phyloP scores from a whole-genome alignment of 345 rosid species.

The Trapa incisa region DNA sequence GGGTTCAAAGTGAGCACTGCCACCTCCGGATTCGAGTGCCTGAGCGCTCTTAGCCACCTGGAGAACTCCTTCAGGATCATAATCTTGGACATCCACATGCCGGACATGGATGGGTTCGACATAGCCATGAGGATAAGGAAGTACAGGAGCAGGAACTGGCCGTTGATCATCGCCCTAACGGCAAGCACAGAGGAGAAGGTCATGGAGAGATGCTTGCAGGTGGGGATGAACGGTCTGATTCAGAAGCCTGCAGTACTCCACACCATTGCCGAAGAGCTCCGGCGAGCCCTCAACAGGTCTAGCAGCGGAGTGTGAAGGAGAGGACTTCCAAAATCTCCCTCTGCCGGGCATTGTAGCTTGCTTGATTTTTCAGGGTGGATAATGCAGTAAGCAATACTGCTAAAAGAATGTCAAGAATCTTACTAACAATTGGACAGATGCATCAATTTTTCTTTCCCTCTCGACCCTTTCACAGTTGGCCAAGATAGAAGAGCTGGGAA shows the following conservation, averaged over 20 bases:
- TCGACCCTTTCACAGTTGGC: neutral
- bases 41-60: constrained; percentile 40
- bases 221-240: constrained; percentile 82
- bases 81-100: constrained; percentile 80
- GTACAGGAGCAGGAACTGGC: constrained; percentile 63
- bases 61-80: constrained; percentile 51
- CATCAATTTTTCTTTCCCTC: neutral
- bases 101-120: constrained; percentile 88
- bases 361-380: neutral
- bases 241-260: constrained; percentile 77
- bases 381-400: neutral
- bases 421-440: neutral
- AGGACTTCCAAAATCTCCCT: neutral
- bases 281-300: constrained; percentile 52
- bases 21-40: constrained; percentile 81
- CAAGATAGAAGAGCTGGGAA: neutral
- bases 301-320: constrained; percentile 19
- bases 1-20: constrained; percentile 84
- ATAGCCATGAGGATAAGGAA: constrained; percentile 79
- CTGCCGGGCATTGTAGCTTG: neutral
- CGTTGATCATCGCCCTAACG: constrained; percentile 74
- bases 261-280: constrained; percentile 71
- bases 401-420: neutral
- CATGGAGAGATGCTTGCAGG: constrained; percentile 60
- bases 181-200: constrained; percentile 75